Conservation (phyloP, 1,139 yeast species). For the Williopsis jadinii region DNA sequence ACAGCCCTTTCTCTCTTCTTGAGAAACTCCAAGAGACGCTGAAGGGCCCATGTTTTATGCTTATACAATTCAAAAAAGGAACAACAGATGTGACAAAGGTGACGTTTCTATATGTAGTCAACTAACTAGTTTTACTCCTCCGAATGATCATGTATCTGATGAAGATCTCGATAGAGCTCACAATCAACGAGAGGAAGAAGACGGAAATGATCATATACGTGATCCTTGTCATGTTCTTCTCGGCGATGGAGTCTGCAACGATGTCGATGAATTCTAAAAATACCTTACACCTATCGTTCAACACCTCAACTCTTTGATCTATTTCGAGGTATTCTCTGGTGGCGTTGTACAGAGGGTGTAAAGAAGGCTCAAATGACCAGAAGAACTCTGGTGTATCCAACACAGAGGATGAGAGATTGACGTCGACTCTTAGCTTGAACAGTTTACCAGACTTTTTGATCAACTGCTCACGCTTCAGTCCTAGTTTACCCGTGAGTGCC, state of each 20-base stretch:
- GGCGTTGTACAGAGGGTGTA: conserved; percentile 86
- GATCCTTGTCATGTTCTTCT: conserved; percentile 81
- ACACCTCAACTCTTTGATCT: conserved; percentile 87
- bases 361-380: conserved; percentile 94
- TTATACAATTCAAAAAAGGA: not conserved
- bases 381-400: conserved; percentile 93
- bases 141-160: conserved; percentile 46
- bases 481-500: conserved; percentile 84
- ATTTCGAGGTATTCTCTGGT: conserved; percentile 89
- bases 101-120: too few species aligned
- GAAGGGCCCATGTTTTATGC: not conserved
- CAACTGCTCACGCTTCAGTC: conserved; percentile 70
- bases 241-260: conserved; percentile 90
- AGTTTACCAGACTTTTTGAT: conserved; percentile 83
- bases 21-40: conserved; percentile 18
- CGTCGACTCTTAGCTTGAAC: conserved; percentile 88
- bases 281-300: conserved; percentile 90
- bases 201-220: conserved; percentile 87
- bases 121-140: conserved; percentile 4
- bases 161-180: conserved; percentile 53
- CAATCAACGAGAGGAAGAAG: conserved; percentile 70
- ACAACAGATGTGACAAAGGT: too few species aligned
- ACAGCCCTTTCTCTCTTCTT: conserved; percentile 58
- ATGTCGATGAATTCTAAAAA: conserved; percentile 90
- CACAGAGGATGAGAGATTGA: conserved; percentile 82